A percentile compares a stretch with the other conserved stretches of the same genome.
These are phyloP conservation scores for Candida nonsorbophila DNA, from an alignment of 805 yeast species.

Conservation along the genomic window DNA sequence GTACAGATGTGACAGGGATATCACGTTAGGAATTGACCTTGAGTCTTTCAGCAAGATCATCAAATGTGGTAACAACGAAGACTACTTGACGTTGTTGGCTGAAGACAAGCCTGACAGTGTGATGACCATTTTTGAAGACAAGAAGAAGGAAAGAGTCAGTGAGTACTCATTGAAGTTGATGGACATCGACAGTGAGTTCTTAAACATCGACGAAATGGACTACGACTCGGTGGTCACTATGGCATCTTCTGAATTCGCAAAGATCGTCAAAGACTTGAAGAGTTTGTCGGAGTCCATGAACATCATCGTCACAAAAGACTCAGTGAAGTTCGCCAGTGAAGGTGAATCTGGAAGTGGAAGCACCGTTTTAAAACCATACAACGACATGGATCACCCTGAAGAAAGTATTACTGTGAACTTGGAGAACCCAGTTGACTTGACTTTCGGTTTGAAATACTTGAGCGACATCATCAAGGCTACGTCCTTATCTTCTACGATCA, in stretches of 20 bases:
- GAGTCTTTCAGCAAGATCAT: slow-evolving; percentile 83
- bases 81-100: slow-evolving; percentile 81
- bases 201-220: slow-evolving; percentile 90
- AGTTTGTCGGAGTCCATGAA: slow-evolving; percentile 83
- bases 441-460: slow-evolving; percentile 89
- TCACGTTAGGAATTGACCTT: slow-evolving; percentile 88
- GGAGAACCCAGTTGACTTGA: slow-evolving; percentile 80
- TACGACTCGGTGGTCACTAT: slow-evolving; percentile 80
- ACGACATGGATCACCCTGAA: slow-evolving; percentile 77
- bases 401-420: slow-evolving; percentile 70
- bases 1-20: slow-evolving; percentile 91
- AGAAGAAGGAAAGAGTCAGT: slow-evolving; percentile 82
- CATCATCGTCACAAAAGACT: slow-evolving; percentile 84
- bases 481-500: slow-evolving; percentile 66
- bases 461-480: slow-evolving; percentile 90
- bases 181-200: slow-evolving; percentile 94
- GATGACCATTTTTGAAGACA: slow-evolving; percentile 82
- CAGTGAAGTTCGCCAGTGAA: slow-evolving; percentile 82
- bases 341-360: slow-evolving; percentile 91
- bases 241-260: slow-evolving; percentile 86
- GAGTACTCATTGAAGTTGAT: slow-evolving; percentile 88
- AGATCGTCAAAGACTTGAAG: slow-evolving; percentile 81
- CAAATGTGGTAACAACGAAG: slow-evolving; percentile 87
- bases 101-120: slow-evolving; percentile 83
- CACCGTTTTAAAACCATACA: slow-evolving; percentile 77